phyloP scores from a whole-genome alignment of 2,329 filamentous ascomycete species.

The Akanthomyces dipterigenus region DNA sequence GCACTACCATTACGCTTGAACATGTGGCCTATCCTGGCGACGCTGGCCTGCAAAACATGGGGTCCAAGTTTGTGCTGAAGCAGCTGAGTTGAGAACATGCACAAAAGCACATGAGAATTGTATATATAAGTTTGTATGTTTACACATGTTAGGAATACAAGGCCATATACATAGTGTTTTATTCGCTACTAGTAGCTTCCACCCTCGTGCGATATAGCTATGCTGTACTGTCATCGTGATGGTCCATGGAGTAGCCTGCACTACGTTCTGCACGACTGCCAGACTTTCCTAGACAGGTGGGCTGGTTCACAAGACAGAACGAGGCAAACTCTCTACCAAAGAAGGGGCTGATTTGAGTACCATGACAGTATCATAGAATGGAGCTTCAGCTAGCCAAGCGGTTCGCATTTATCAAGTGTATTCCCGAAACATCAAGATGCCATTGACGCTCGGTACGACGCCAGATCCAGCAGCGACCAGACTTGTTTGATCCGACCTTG shows the following conservation, averaged over 20 bases:
- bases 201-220: no score
- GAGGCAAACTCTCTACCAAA: background rate
- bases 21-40: constrained; percentile 8
- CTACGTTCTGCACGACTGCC: no score
- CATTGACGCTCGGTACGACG: constrained; percentile 16
- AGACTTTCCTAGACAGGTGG: background rate
- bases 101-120: background rate
- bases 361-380: no score
- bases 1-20: background rate
- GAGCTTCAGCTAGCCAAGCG: no score
- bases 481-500: constrained; percentile 26
- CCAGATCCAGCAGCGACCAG: constrained; percentile 28
- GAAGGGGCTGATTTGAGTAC: background rate
- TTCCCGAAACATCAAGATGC: background rate
- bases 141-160: background rate
- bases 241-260: no score
- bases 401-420: background rate
- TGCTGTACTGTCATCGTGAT: no score
- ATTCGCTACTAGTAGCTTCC: no score
- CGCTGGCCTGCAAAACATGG: constrained; percentile 4
- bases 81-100: background rate
- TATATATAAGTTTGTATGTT: background rate
- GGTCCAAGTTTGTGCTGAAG: constrained; percentile 6
- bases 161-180: background rate
- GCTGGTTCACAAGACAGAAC: background rate